phyloP scores from a whole-genome alignment of 805 yeast genomes.

The Yamadazyma sp. region DNA sequence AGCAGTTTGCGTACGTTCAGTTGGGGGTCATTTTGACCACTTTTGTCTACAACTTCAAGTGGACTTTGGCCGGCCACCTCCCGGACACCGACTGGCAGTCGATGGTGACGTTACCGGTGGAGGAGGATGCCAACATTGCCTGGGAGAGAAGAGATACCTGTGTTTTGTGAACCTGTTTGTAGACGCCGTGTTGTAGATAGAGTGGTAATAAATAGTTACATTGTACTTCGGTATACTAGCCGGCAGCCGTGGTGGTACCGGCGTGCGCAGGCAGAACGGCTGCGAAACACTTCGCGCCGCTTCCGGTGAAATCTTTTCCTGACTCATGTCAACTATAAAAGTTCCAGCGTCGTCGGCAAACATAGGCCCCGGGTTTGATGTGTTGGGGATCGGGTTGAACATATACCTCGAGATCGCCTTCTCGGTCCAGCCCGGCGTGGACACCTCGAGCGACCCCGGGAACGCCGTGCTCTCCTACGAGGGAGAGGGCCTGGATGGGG shows the following conservation, averaged over 20 bases:
- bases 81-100: conserved; percentile 79
- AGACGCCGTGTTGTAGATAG: no score
- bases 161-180: conserved; percentile 19
- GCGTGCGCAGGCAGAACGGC: no score
- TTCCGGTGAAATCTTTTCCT: conserved; percentile 4
- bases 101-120: conserved; percentile 89
- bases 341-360: conserved; percentile 98
- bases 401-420: conserved; percentile 72
- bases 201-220: no score
- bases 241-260: no score
- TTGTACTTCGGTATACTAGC: no score
- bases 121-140: conserved; percentile 61
- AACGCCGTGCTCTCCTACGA: conserved; percentile 71
- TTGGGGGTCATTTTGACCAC: conserved; percentile 80
- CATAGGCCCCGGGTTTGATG: conserved; percentile 98
- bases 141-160: conserved; percentile 67
- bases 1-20: conserved; percentile 94
- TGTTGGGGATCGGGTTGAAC: conserved; percentile 85
- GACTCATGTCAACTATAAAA: conserved; percentile 36
- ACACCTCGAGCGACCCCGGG: conserved; percentile 57
- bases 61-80: conserved; percentile 56
- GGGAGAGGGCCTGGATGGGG: conserved; percentile 78
- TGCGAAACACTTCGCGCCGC: conserved; percentile 5
- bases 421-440: conserved; percentile 50
- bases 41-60: conserved; percentile 70